Evolutionary conservation across 2,329 filamentous ascomycete genomes (phyloP).

Genomic region (Beauveria scarabaeidicola): DNA sequence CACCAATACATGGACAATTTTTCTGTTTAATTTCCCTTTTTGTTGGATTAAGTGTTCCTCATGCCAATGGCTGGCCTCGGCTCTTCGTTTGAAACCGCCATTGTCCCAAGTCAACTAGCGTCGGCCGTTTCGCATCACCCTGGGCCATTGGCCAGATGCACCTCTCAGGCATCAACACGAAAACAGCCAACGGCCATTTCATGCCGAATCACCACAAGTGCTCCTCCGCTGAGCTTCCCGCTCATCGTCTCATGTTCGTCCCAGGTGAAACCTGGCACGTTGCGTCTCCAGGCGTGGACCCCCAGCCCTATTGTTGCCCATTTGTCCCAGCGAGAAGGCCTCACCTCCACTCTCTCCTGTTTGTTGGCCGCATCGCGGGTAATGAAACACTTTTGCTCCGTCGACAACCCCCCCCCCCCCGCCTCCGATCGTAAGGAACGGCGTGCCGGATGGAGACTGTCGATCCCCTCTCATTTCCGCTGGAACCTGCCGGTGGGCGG

Average conservation of each 20-base stretch:
- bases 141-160: not conserved
- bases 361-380: not conserved
- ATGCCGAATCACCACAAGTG: not conserved
- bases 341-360: not conserved
- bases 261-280: constrained; percentile 6
- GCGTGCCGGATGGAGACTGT: not conserved
- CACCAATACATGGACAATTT: too few species aligned
- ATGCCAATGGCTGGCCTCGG: not conserved
- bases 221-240: not conserved
- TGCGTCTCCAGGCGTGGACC: not conserved
- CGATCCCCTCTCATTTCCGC: constrained; percentile 12
- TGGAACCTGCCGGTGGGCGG: not conserved
- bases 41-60: not conserved
- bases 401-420: not conserved
- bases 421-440: not conserved
- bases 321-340: not conserved
- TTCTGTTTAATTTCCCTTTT: not conserved
- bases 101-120: not conserved
- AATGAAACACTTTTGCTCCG: not conserved
- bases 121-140: not conserved
- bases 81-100: not conserved
- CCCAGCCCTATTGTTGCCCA: not conserved
- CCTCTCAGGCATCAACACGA: not conserved
- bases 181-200: not conserved
- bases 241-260: constrained; percentile 1